Percentiles rank a stretch among this genome's conserved stretches.
These are phyloP conservation scores for Pyrenula aspistea DNA, from an alignment of 495 filamentous ascomycete genomes.

Conservation along the genomic window DNA sequence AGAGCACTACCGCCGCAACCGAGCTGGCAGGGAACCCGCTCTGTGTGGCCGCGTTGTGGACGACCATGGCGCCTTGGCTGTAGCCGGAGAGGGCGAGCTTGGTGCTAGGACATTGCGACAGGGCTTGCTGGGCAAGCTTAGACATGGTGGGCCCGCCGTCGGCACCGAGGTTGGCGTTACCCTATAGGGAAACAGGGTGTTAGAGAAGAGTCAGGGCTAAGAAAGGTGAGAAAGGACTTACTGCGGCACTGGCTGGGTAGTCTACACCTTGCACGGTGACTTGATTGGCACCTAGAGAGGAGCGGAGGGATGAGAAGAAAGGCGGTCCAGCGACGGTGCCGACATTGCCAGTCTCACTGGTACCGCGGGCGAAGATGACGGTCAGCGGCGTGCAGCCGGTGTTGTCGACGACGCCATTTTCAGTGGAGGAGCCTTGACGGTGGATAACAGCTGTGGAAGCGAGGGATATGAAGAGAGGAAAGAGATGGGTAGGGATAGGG, in stretches of 20 bases:
- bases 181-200: no score
- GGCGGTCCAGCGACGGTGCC: constrained; percentile 44
- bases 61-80: constrained; percentile 41
- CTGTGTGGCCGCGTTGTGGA: constrained; percentile 33
- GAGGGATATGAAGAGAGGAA: constrained; percentile 1
- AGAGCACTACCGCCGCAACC: constrained; percentile 33
- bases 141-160: constrained; percentile 35
- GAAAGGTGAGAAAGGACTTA: constrained; percentile 8
- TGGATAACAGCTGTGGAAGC: constrained; percentile 6
- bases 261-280: constrained; percentile 45
- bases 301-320: constrained; percentile 34
- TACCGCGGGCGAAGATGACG: constrained; percentile 49
- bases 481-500: not conserved
- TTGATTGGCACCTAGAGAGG: constrained; percentile 17
- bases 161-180: constrained; percentile 31
- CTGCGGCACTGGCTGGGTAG: constrained; percentile 31
- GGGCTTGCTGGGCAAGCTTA: constrained; percentile 28
- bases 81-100: constrained; percentile 52
- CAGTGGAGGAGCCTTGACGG: constrained; percentile 17
- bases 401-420: constrained; percentile 30
- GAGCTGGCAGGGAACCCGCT: constrained; percentile 14
- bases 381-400: constrained; percentile 32
- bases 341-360: constrained; percentile 42
- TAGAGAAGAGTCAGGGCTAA: not conserved
- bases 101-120: constrained; percentile 42